phyloP scores from a whole-genome alignment of 2,329 filamentous ascomycete genomes.

The Tolypocladium cylindrosporum region DNA sequence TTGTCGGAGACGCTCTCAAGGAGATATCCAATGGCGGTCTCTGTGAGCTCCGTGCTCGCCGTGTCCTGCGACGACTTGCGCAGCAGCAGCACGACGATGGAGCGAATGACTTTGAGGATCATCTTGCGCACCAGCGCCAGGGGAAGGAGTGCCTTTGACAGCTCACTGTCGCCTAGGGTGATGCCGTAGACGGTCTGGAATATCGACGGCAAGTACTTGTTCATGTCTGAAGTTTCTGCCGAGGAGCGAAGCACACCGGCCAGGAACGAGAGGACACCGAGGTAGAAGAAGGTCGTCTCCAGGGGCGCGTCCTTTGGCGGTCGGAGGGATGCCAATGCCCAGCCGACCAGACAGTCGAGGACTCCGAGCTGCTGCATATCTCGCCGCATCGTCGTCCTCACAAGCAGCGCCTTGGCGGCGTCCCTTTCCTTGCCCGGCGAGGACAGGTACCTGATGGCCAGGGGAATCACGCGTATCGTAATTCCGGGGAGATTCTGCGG shows the following conservation, averaged over 20 bases:
- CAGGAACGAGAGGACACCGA: slow-evolving; percentile 72
- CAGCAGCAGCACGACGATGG: slow-evolving; percentile 58
- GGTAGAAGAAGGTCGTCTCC: slow-evolving; percentile 59
- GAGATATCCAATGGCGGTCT: slow-evolving; percentile 73
- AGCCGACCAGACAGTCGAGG: slow-evolving; percentile 55
- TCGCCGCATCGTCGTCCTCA: slow-evolving; percentile 68
- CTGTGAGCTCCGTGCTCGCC: slow-evolving; percentile 48
- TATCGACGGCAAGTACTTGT: slow-evolving; percentile 52
- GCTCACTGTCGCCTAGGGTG: slow-evolving; percentile 35
- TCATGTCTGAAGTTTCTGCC: slow-evolving; percentile 64
- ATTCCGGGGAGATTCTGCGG: slow-evolving; percentile 57
- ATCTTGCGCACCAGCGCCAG: slow-evolving; percentile 76
- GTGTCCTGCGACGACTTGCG: slow-evolving; percentile 34
- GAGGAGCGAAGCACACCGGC: slow-evolving; percentile 62
- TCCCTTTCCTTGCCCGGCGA: slow-evolving; percentile 80
- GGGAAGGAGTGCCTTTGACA: slow-evolving; percentile 46
- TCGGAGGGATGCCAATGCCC: slow-evolving; percentile 56
- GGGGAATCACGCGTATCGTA: slow-evolving; percentile 56
- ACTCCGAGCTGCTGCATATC: slow-evolving; percentile 80
- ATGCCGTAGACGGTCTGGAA: slow-evolving; percentile 56
- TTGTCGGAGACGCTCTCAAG: slow-evolving; percentile 73
- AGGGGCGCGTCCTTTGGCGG: slow-evolving; percentile 25
- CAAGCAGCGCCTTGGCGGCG: slow-evolving; percentile 73
- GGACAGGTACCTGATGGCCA: slow-evolving; percentile 62
- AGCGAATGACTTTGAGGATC: slow-evolving; percentile 75